These are phyloP conservation scores for Aspergillus diversus DNA, from an alignment of 495 filamentous ascomycete genomes.

Conservation along the genomic window DNA sequence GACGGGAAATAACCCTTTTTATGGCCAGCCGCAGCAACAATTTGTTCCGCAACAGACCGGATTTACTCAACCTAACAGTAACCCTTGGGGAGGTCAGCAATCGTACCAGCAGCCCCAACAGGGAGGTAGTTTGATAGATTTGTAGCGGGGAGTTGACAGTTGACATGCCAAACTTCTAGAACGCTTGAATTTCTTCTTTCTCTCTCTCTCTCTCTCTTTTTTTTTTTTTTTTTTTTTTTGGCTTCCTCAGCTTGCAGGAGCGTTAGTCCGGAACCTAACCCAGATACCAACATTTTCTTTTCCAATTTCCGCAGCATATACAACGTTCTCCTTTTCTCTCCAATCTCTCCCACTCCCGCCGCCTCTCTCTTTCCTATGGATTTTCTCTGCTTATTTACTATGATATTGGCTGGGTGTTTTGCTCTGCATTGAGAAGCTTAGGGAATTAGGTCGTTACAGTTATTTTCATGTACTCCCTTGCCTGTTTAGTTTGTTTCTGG, in stretches of 20 bases:
- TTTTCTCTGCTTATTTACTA: constrained; percentile 10
- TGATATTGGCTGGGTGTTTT: constrained; percentile 20
- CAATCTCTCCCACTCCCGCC: constrained; percentile 5
- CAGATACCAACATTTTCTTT: constrained; percentile 22
- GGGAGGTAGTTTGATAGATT: constrained; percentile 84
- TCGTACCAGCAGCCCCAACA: constrained; percentile 63
- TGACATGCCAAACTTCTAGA: constrained; percentile 10
- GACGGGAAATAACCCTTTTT: constrained; percentile 92
- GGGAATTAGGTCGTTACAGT: constrained; percentile 8
- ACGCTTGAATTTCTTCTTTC: constrained; percentile 11
- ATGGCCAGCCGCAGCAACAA: constrained; percentile 63
- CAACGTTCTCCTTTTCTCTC: not conserved
- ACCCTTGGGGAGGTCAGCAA: constrained; percentile 70
- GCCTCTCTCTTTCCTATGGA: constrained; percentile 8
- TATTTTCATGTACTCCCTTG: no score
- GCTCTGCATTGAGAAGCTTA: constrained; percentile 14
- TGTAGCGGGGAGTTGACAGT: constrained; percentile 51
- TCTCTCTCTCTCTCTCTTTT: not conserved
- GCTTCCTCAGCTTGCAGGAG: constrained; percentile 4
- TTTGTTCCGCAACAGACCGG: constrained; percentile 62
- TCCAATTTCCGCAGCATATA: not conserved
- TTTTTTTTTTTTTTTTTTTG: constrained; percentile 16
- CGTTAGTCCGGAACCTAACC: constrained; percentile 9
- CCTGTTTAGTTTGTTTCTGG: not conserved
- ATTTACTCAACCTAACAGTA: constrained; percentile 57